Percentiles rank a stretch among this genome's conserved stretches.
phyloP scores from a whole-genome alignment of 2,329 filamentous ascomycete genomes.

The Aspergillus uvarum region DNA sequence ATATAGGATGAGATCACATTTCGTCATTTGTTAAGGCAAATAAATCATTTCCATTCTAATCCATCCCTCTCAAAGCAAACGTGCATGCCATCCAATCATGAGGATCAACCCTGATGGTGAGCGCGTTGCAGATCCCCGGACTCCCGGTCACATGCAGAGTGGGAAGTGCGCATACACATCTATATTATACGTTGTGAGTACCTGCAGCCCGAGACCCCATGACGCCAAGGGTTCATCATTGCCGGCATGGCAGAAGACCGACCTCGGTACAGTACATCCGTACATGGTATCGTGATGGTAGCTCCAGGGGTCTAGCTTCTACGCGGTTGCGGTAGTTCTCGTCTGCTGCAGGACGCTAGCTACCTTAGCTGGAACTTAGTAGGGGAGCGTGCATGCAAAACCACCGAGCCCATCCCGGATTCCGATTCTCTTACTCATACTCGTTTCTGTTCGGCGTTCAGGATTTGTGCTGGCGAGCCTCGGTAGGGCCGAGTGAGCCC shows the following conservation, averaged over 20 bases:
- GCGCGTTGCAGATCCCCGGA: background rate
- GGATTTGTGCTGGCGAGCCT: background rate
- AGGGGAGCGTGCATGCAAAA: too few species aligned
- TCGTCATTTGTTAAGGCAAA: background rate
- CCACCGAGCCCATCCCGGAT: too few species aligned
- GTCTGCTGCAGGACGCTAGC: too few species aligned
- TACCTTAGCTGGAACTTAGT: too few species aligned
- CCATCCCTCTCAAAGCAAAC: background rate
- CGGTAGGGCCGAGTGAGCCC: background rate
- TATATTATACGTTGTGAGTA: background rate
- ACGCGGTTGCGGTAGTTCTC: too few species aligned
- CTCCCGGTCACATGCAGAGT: background rate
- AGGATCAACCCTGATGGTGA: background rate
- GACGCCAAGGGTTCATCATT: background rate
- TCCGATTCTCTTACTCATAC: too few species aligned
- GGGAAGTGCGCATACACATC: background rate
- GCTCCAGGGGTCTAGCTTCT: too few species aligned
- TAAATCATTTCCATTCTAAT: too few species aligned
- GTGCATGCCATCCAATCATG: background rate
- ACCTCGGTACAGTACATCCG: background rate
- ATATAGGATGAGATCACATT: background rate
- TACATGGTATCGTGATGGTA: too few species aligned
- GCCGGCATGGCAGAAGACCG: background rate
- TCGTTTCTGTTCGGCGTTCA: too few species aligned
- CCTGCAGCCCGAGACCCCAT: background rate